Percentiles rank a stretch among this genome's conserved stretches.
phyloP scores from a whole-genome alignment of 2,329 filamentous ascomycete species.

The Acrodontium crateriforme region DNA sequence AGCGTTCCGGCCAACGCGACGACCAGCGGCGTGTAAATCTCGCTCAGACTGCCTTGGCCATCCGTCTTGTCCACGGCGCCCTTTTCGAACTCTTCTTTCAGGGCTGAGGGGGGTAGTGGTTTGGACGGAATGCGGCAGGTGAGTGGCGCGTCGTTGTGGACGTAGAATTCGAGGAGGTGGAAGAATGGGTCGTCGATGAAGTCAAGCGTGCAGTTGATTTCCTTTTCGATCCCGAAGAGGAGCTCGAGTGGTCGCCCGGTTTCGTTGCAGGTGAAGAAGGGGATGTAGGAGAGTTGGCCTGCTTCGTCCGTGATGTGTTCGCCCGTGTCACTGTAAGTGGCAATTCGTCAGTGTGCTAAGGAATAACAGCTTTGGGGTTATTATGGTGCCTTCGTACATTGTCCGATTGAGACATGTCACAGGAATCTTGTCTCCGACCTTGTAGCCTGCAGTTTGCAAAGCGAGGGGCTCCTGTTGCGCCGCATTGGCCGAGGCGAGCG shows the following conservation, averaged over 20 bases:
- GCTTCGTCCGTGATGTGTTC: conserved; percentile 72
- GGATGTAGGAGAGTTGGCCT: conserved; percentile 80
- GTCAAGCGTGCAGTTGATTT: conserved; percentile 72
- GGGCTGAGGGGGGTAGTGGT: conserved; percentile 38
- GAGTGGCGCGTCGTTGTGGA: conserved; percentile 89
- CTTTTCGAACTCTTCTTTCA: conserved; percentile 19
- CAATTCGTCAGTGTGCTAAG: background rate
- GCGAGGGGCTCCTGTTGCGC: conserved; percentile 27
- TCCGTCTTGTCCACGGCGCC: conserved; percentile 23
- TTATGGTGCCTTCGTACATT: conserved; percentile 27
- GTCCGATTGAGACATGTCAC: conserved; percentile 39
- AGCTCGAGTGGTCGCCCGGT: conserved; percentile 71
- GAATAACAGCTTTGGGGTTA: too few species aligned
- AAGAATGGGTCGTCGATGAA: conserved; percentile 68
- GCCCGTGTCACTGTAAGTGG: conserved; percentile 55
- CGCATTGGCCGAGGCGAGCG: conserved; percentile 26
- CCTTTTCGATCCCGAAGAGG: conserved; percentile 66
- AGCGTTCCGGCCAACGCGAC: conserved; percentile 82
- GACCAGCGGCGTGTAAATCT: conserved; percentile 62
- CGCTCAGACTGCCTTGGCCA: conserved; percentile 24
- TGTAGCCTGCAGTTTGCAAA: conserved; percentile 28
- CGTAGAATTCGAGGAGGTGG: conserved; percentile 90
- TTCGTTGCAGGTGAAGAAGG: conserved; percentile 83
- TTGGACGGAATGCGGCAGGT: conserved; percentile 78
- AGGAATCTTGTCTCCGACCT: conserved; percentile 35